A percentile compares a stretch with the other conserved stretches of the same genome.
Evolutionary conservation across 2,329 filamentous ascomycete genomes (phyloP).

Genomic region (Aureobasidium sp.): DNA sequence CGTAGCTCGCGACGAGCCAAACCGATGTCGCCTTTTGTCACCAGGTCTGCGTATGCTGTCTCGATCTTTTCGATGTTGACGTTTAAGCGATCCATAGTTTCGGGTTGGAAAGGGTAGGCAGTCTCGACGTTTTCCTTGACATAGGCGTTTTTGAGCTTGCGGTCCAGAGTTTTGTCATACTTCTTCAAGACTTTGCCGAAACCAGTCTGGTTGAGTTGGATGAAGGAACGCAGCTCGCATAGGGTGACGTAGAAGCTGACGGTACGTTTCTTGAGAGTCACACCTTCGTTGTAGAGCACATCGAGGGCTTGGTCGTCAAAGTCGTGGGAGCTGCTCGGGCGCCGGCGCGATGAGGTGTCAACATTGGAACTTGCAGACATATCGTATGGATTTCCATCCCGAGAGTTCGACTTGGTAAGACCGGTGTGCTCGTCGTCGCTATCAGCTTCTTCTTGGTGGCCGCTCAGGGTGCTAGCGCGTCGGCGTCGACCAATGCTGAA

Average conservation of each 20-base stretch:
- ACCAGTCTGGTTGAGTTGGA: constrained; percentile 91
- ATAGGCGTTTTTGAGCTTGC: constrained; percentile 68
- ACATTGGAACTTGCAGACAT: constrained; percentile 14
- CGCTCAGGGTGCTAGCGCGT: constrained; percentile 36
- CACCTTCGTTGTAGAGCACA: constrained; percentile 59
- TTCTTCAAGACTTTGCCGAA: constrained; percentile 97
- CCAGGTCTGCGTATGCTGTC: constrained; percentile 67
- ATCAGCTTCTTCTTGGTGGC: constrained; percentile 37
- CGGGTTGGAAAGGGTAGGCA: constrained; percentile 71
- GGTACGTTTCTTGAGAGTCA: constrained; percentile 88
- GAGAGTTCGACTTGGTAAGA: constrained; percentile 31
- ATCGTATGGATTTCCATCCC: constrained; percentile 17
- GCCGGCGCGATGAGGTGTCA: neutral
- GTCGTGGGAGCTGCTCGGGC: constrained; percentile 42
- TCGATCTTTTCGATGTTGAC: constrained; percentile 69
- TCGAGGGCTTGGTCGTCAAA: constrained; percentile 69
- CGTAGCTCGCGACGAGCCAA: constrained; percentile 77
- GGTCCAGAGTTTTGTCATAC: constrained; percentile 92
- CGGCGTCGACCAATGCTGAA: constrained; percentile 38
- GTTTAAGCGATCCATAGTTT: constrained; percentile 63
- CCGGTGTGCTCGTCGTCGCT: constrained; percentile 50
- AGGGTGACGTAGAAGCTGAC: constrained; percentile 82
- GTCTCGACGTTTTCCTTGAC: constrained; percentile 64
- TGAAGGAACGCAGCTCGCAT: constrained; percentile 91
- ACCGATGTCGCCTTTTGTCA: constrained; percentile 70